A percentile compares a stretch with the other conserved stretches of the same genome.
These are phyloP conservation scores for Penicillium sp. DNA, from an alignment of 2,329 filamentous ascomycete species.

Conservation along the genomic window DNA sequence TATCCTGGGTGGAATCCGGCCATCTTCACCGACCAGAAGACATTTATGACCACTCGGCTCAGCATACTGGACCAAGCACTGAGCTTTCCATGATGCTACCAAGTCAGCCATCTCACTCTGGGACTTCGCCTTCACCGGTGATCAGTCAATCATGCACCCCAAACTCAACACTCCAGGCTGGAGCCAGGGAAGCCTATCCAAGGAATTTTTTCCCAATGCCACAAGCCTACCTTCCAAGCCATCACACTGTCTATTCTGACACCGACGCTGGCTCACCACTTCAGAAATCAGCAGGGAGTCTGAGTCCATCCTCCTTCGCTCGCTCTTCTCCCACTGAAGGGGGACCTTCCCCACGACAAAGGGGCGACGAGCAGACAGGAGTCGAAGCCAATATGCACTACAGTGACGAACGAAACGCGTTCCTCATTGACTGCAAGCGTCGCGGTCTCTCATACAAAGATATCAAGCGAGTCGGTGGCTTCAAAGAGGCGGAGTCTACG, in stretches of 20 bases:
- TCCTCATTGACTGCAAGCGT: conserved; percentile 44
- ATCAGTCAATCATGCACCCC: neutral
- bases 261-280: neutral
- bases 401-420: conserved; percentile 35
- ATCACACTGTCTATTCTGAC: neutral
- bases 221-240: neutral
- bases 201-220: neutral
- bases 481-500: conserved; percentile 51
- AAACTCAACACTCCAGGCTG: neutral
- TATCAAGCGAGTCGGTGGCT: conserved; percentile 46
- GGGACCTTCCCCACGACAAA: neutral
- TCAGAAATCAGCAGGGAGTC: neutral
- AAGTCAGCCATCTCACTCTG: neutral
- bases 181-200: neutral
- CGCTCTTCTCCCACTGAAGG: neutral
- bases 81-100: neutral
- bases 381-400: conserved; percentile 15
- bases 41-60: neutral
- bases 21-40: neutral
- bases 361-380: neutral
- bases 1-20: neutral
- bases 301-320: neutral
- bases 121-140: neutral
- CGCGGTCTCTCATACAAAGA: conserved; percentile 49
- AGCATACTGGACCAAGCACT: neutral